Evolutionary conservation across 179 eudicot species (phyloP), one percentile per base, ranked within the genome.

Genomic region (Patellifolia procumbens): DNA sequence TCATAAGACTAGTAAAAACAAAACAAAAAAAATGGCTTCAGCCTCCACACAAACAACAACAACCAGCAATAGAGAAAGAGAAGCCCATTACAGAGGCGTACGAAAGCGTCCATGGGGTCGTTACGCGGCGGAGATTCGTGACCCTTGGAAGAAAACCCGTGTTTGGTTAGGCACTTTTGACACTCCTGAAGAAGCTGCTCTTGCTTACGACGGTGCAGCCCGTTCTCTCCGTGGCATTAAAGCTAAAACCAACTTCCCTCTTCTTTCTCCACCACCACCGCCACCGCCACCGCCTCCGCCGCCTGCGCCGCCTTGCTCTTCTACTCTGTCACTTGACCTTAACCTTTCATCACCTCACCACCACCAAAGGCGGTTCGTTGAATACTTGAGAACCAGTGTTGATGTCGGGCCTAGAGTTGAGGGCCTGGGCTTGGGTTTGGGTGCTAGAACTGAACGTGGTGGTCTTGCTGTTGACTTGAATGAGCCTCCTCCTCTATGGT

Each of bases 81-180:
- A 88, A 75, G 16, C 53, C 22, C 88, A 86, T 20, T 88, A 79
- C 59, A 64, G 93, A 51, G 93, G 93, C 8, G 93, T 90, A 0
- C 55, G 93, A 0, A 88, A 88, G 82, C 48, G 93, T n/a, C 93
- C 93, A 0, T 90, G 93, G 93, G 93, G 93, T 5, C 71, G 91
- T 1, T 90, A 86, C 75, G 93, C 93, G 5, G 93, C 93, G 2
- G 93, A 90, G 81, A 90, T 90, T 69, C 76, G 93, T 2, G 93
- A 90, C 80, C 93, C 93, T 1, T 75, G 81, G 72, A 85, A 81
- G 77, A 88, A 86, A 74, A 82, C 82, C 74, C 87, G 93, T 26
- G 93, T 90, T 46, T 90, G 93, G 93, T 82, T 90, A 0, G 93
- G 93, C 1, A 90, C 93, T 1, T 90, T 90, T 55, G 93, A 90